Evolutionary conservation across 352 stramenopile genomes (phyloP).

Genomic region (Pythium guiyangense): DNA sequence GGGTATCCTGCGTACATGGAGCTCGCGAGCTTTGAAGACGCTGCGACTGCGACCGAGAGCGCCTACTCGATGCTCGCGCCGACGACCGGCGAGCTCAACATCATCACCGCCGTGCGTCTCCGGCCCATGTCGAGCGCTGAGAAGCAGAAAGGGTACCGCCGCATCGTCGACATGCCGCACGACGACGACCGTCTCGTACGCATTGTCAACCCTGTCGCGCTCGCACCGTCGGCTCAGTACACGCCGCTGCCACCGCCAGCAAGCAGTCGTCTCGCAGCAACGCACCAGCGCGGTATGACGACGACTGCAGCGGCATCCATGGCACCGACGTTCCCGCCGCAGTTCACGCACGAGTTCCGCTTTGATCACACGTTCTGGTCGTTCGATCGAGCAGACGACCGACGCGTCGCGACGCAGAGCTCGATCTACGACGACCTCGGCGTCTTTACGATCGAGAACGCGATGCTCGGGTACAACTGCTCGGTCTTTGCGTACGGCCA

Average conservation of each 20-base stretch:
- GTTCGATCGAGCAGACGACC: slow-evolving; percentile 30
- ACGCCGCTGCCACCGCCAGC: slow-evolving; percentile 4
- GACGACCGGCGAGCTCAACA: slow-evolving; percentile 22
- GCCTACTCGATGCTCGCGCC: slow-evolving; percentile 6
- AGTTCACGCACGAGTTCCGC: slow-evolving; percentile 69
- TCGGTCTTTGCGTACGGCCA: slow-evolving; percentile 77
- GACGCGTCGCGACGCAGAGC: slow-evolving; percentile 38
- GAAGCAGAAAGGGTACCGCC: slow-evolving; percentile 47
- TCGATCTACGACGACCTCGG: slow-evolving; percentile 59
- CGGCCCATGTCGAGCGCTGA: slow-evolving; percentile 65
- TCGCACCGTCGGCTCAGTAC: slow-evolving; percentile 14
- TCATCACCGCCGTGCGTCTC: slow-evolving; percentile 70
- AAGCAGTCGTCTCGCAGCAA: background rate
- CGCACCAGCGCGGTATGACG: background rate
- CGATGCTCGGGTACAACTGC: slow-evolving; percentile 65
- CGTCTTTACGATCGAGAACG: slow-evolving; percentile 42
- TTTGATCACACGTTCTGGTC: slow-evolving; percentile 79
- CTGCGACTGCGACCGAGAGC: slow-evolving; percentile 11
- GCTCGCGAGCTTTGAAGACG: slow-evolving; percentile 10
- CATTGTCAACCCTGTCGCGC: slow-evolving; percentile 54
- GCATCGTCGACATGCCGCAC: slow-evolving; percentile 55
- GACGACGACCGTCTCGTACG: slow-evolving; percentile 38
- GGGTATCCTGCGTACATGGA: slow-evolving; percentile 11
- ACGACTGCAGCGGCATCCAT: background rate
- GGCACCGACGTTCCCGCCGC: slow-evolving; percentile 18